These are phyloP conservation scores for Cucumis cinereus DNA, from an alignment of 306 rosid species.

Conservation along the genomic window DNA sequence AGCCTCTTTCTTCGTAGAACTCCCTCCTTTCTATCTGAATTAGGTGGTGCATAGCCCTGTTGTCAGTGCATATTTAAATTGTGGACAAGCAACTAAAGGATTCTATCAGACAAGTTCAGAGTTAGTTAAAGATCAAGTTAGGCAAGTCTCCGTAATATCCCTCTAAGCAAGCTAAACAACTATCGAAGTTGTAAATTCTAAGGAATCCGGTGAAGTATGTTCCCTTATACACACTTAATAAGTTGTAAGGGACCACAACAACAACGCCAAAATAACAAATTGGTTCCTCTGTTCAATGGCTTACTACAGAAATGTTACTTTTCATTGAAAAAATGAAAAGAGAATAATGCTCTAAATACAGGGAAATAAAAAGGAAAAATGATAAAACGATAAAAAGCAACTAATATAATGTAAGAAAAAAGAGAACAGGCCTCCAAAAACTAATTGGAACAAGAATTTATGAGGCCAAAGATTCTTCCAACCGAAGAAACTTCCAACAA, in stretches of 20 bases:
- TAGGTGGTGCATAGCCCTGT: constrained; percentile 99
- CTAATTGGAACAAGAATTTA: no score
- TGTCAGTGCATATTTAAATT: constrained; percentile 66
- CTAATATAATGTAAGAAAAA: no score
- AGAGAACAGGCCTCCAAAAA: no score
- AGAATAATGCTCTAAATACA: no score
- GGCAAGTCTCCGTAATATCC: not conserved
- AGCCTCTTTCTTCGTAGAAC: constrained; percentile 86
- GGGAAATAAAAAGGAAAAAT: no score
- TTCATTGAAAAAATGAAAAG: no score
- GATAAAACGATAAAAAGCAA: no score
- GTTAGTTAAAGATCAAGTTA: not conserved
- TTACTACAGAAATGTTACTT: not conserved
- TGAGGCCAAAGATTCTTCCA: no score
- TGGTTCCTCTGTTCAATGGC: not conserved
- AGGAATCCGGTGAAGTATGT: not conserved
- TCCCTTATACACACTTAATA: not conserved
- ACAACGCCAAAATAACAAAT: not conserved
- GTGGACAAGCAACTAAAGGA: constrained; percentile 24
- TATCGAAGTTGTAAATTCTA: not conserved
- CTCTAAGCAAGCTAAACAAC: not conserved
- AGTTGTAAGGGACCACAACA: not conserved
- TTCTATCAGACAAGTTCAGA: not conserved
- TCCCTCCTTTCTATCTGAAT: constrained; percentile 98
- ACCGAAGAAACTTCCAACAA: no score